These are phyloP conservation scores for Prunus salicina DNA, from an alignment of 306 rosid species.

Conservation along the genomic window DNA sequence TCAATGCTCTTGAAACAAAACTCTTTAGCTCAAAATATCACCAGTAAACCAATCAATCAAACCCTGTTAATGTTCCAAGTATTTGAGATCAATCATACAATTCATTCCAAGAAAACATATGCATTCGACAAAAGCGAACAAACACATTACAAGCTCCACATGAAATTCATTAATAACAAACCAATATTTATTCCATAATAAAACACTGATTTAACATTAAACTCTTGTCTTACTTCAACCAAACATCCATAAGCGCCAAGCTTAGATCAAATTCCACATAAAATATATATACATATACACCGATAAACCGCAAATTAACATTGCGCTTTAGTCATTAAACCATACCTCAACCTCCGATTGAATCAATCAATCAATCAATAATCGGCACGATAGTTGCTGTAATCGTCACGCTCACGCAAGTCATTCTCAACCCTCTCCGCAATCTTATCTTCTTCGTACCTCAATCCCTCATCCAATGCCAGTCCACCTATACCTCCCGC, in stretches of 20 bases:
- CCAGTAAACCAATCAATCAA: not conserved
- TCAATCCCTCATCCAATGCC: constrained; percentile 66
- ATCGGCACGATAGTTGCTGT: constrained; percentile 39
- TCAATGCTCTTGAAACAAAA: not conserved
- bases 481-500: constrained; percentile 70
- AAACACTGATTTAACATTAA: constrained; percentile 1
- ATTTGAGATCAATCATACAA: not conserved
- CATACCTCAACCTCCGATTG: constrained; percentile 8
- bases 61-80: not conserved
- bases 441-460: constrained; percentile 64
- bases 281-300: constrained; percentile 6
- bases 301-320: not conserved
- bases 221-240: constrained; percentile 5
- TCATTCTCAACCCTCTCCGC: constrained; percentile 58
- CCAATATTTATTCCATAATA: constrained; percentile 19
- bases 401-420: constrained; percentile 49
- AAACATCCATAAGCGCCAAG: constrained; percentile 5
- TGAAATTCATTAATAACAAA: not conserved
- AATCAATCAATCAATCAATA: constrained; percentile 34
- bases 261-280: not conserved
- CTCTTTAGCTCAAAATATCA: not conserved
- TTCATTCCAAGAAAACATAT: not conserved
- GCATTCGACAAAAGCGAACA: not conserved
- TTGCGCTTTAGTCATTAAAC: not conserved
- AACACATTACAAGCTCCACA: not conserved